These are phyloP conservation scores for Saccharomyces kudriavzevii DNA, from an alignment of 805 yeast species.

Conservation along the genomic window DNA sequence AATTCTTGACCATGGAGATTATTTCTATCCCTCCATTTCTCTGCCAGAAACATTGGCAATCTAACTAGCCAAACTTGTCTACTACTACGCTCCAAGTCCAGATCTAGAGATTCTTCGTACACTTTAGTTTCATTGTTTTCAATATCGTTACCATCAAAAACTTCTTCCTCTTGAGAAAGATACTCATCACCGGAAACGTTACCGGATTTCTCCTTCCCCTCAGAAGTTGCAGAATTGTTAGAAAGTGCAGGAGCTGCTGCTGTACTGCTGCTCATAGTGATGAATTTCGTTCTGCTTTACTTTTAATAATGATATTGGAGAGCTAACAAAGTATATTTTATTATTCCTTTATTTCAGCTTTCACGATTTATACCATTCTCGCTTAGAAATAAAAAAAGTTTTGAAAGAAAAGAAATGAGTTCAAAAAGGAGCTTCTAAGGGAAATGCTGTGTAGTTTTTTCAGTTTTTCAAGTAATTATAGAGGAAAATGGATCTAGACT, in stretches of 20 bases:
- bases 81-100: constrained; percentile 53
- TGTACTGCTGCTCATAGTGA: neutral
- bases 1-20: constrained; percentile 63
- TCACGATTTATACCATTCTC: neutral
- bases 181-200: constrained; percentile 33
- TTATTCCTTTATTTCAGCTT: neutral
- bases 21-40: constrained; percentile 63
- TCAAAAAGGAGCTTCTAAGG: neutral
- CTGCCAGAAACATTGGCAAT: constrained; percentile 79
- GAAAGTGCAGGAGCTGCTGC: neutral
- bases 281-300: neutral
- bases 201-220: neutral
- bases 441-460: neutral
- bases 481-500: constrained; percentile 41
- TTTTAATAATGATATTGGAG: neutral
- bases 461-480: neutral
- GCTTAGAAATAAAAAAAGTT: neutral
- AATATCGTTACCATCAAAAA: constrained; percentile 39
- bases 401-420: neutral
- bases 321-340: neutral
- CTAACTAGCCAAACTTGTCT: constrained; percentile 89
- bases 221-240: neutral
- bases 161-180: constrained; percentile 36
- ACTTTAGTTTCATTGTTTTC: constrained; percentile 32
- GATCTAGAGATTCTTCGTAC: constrained; percentile 64